Conservation (phyloP, 768 basidiomycete species). For the Pleurotus platypus region DNA sequence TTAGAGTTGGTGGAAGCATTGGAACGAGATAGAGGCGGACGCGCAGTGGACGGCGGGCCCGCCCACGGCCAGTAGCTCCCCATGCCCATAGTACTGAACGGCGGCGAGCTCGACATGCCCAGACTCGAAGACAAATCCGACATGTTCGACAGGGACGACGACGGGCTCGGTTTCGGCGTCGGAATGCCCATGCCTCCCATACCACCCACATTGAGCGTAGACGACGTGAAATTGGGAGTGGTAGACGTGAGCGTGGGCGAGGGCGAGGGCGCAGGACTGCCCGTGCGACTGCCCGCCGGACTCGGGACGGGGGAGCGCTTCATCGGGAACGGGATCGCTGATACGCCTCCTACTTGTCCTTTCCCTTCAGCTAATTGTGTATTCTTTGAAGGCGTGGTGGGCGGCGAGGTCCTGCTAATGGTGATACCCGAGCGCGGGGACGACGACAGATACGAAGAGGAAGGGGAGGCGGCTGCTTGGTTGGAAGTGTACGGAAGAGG, state of each 20-base stretch:
- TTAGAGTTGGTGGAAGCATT: background rate
- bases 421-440: background rate
- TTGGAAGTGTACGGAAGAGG: constrained; percentile 7
- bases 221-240: background rate
- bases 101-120: background rate
- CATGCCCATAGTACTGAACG: background rate
- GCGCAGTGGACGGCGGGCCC: background rate
- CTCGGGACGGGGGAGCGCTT: background rate
- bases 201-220: background rate
- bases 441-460: background rate
- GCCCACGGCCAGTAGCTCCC: constrained; percentile 11
- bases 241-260: no score
- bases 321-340: constrained; percentile 3
- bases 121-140: background rate
- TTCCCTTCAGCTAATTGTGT: no score
- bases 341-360: background rate
- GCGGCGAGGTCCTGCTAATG: background rate
- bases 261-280: background rate
- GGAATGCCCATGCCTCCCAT: background rate
- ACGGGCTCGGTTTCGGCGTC: background rate
- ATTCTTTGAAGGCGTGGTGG: background rate
- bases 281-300: background rate
- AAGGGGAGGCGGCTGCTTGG: background rate
- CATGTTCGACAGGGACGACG: no score
- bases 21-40: background rate